Evolutionary conservation across 163 green algal species (phyloP), one percentile per base, ranked within the genome.

Genomic region (Scenedesmus sp.): DNA sequence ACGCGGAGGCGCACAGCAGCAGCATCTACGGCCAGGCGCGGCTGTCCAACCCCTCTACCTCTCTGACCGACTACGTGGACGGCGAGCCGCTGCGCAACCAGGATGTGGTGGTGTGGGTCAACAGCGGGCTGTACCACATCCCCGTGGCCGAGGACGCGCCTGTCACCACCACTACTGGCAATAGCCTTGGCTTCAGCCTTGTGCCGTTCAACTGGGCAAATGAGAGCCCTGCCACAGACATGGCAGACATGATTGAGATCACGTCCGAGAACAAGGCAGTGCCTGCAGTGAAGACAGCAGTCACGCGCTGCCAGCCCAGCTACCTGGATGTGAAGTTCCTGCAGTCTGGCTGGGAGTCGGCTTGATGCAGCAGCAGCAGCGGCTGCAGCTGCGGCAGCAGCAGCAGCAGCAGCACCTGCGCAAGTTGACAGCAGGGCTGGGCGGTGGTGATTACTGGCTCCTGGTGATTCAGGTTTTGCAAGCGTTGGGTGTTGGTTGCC

Each of bases 171-270:
- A 90, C 82, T 15, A 92, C 89, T 16, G 89, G 88, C 88, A 92
- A 92, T 66, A 88, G 84, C 81, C 59, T 92, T 10, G 15, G 81
- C 64, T 92, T 92, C 62, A 59, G 15, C 15, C 81, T 92, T 8
- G 85, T 92, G 9, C 88, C 88, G 5, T 92, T 92, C 88, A 92
- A 92, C 66, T 92, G 81, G 81, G 88, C 81, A 15, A 74, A 77
- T 3, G 88, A 92, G 81, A 89, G 23, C n/a, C 88, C 82, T 3
- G 88, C 88, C 23, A 92, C 88, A 26, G 88, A 92, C 60, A 92
- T 92, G 88, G 88, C 88, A 12, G 88, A 92, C 82, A 92, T 92
- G 88, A 84, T 92, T 10, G 81, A 92, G 64, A 84, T 92, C 15
- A 67, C 16, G 4, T 76, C 1, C 60, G 3, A 54, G 15, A 70